Evolutionary conservation across 805 yeast species (phyloP).

Genomic region (Spathaspora sp.): DNA sequence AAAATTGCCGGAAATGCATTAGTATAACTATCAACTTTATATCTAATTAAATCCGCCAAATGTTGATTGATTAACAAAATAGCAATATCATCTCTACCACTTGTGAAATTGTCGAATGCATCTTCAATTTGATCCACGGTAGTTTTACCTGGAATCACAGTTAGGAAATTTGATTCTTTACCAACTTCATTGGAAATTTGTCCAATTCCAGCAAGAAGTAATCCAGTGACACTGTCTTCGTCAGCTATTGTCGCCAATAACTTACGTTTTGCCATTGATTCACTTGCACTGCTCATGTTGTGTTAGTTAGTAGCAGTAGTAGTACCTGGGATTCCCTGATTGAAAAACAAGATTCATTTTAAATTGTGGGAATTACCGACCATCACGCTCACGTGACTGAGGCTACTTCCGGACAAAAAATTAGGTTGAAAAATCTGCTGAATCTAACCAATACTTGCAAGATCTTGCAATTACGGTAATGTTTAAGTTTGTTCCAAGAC

Average conservation of each 20-base stretch:
- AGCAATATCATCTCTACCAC: conserved; percentile 81
- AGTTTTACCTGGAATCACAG: conserved; percentile 72
- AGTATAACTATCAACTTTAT: conserved; percentile 75
- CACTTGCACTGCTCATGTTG: conserved; percentile 21
- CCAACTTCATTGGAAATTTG: conserved; percentile 66
- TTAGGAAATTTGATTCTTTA: conserved; percentile 77
- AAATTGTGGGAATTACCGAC: neutral
- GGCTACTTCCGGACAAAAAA: too few relatives aligned
- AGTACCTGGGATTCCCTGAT: too few relatives aligned
- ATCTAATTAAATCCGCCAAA: conserved; percentile 85
- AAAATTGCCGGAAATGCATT: conserved; percentile 94
- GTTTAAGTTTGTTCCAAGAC: neutral
- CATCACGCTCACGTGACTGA: neutral
- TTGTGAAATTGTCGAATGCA: conserved; percentile 73
- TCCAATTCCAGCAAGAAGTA: conserved; percentile 93
- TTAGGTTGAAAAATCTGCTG: too few relatives aligned
- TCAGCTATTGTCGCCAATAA: conserved; percentile 94
- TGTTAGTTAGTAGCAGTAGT: neutral
- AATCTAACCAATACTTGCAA: too few relatives aligned
- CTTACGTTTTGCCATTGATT: conserved; percentile 62
- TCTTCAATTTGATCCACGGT: conserved; percentile 68
- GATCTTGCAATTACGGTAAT: neutral
- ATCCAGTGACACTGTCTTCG: conserved; percentile 95
- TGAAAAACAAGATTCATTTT: too few relatives aligned
- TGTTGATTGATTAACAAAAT: conserved; percentile 91